A percentile compares a stretch with the other conserved stretches of the same genome.
phyloP scores from a whole-genome alignment of 495 filamentous ascomycete species.

The Penicillium simplicissimum region DNA sequence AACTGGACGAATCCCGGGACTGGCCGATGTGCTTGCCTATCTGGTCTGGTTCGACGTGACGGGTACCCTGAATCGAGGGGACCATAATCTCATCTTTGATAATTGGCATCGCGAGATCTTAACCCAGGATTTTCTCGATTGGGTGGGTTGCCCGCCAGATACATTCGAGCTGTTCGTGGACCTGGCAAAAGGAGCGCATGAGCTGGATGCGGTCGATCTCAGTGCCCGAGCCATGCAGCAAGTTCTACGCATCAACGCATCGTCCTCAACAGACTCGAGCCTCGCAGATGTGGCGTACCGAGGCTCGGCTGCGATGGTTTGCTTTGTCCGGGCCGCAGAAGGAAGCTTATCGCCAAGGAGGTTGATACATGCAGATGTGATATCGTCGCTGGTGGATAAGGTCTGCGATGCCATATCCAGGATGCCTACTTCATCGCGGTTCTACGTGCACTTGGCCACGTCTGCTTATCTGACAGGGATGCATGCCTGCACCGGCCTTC shows the following conservation, averaged over 20 bases:
- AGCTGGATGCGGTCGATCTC: constrained; percentile 14
- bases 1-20: constrained; percentile 23
- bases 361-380: constrained; percentile 4
- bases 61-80: constrained; percentile 27
- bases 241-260: constrained; percentile 14
- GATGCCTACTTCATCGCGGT: constrained; percentile 26
- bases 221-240: constrained; percentile 29
- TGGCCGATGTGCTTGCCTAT: constrained; percentile 32
- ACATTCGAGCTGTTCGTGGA: constrained; percentile 33
- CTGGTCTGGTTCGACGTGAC: constrained; percentile 38
- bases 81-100: constrained; percentile 31
- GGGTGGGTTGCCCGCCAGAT: constrained; percentile 35
- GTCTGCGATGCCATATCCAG: constrained; percentile 26
- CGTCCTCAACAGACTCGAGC: constrained; percentile 14
- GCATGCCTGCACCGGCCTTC: constrained; percentile 20
- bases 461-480: constrained; percentile 29
- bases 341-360: not conserved
- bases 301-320: constrained; percentile 30
- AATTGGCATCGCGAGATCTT: constrained; percentile 37
- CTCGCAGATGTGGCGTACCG: constrained; percentile 30
- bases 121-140: constrained; percentile 25
- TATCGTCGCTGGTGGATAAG: constrained; percentile 27
- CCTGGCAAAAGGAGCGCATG: constrained; percentile 21
- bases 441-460: constrained; percentile 34
- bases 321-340: constrained; percentile 21